Base-by-base conservation (phyloP, 768 basidiomycete genomes). In the Serendipita indica region DNA sequence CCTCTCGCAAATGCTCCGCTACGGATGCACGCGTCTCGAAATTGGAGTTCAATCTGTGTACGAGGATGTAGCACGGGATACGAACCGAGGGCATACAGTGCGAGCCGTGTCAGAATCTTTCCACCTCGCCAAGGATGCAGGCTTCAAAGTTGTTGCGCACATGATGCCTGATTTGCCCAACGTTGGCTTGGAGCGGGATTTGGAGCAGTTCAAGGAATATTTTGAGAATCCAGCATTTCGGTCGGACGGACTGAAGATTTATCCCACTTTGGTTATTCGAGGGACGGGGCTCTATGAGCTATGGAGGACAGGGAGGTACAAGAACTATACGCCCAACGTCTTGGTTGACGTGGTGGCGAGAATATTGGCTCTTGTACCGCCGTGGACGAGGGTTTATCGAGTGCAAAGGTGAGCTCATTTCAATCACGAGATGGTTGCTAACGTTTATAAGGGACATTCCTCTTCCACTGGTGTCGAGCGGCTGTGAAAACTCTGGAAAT, bases 151-250 rank as follows among this genome's bases (percentile, higher is more conserved):
- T 58, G 96, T 99, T 28, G 93, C 93, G 18, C 96, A 99, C 69
- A 98, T 98, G 96, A 99, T 99, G 93, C 92, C 93, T 13, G 94
- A 99, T 69, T 79, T 98, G 6, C 94, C 94, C 6, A 99, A 99
- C 68, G 89, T 98, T 60, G 96, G 96, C 33, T 78, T 94, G 60
- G 96, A 98, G 73, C 82, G 96, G 59, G 96, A 99, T 70, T 79
- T 99, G 46, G 92, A 92, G 66, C 96, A 98, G 67, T 99, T 99
- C 78, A 93, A 96, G 70, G 96, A 98, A 69, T 99, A 92, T 70
- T 99, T 99, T 65, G 96, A 99, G 73, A 98, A 96, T 67, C 96
- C 96, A 10, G 88, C 88, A 0, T 99, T 97, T 73, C 76, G 96
- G 62, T 92, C 90, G 56, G 96, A 99, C 67, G 96, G 96, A 1